These are phyloP conservation scores for Rhizomucor pusillus DNA, from an alignment of 371 early-diverging fungal species.

Conservation along the genomic window DNA sequence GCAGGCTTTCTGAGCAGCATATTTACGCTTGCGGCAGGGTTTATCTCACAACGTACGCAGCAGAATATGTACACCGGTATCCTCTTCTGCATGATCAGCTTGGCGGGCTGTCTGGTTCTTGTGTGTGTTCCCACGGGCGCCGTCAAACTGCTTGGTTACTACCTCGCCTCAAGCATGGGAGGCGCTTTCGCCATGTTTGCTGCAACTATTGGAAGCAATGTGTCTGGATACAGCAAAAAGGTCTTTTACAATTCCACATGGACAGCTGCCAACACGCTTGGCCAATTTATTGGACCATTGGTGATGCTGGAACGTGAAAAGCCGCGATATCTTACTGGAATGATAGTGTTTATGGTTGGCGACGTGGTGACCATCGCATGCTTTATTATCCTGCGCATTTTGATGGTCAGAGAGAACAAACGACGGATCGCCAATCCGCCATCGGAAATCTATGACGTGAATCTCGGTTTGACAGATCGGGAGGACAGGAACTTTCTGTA, in stretches of 20 bases:
- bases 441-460: neutral
- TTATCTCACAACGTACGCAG: slow-evolving; percentile 17
- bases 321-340: slow-evolving; percentile 20
- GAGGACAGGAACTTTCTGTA: too few species aligned
- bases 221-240: slow-evolving; percentile 42
- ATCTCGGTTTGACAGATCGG: too few species aligned
- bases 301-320: slow-evolving; percentile 18
- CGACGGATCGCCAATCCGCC: slow-evolving; percentile 14
- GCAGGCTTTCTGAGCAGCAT: slow-evolving; percentile 17
- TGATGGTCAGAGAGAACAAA: slow-evolving; percentile 15
- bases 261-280: slow-evolving; percentile 25
- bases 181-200: slow-evolving; percentile 27
- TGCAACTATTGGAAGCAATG: slow-evolving; percentile 26
- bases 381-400: slow-evolving; percentile 17
- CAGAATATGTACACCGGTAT: slow-evolving; percentile 18
- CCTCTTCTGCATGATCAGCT: slow-evolving; percentile 13
- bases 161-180: slow-evolving; percentile 23
- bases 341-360: slow-evolving; percentile 25
- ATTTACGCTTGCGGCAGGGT: slow-evolving; percentile 10
- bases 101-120: slow-evolving; percentile 27
- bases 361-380: slow-evolving; percentile 23
- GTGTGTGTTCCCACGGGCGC: slow-evolving; percentile 19
- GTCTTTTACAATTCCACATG: slow-evolving; percentile 29
- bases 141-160: slow-evolving; percentile 29
- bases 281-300: slow-evolving; percentile 36